Base-by-base conservation (phyloP, 2,329 filamentous ascomycete genomes). In the Pestalotiopsis fici region DNA sequence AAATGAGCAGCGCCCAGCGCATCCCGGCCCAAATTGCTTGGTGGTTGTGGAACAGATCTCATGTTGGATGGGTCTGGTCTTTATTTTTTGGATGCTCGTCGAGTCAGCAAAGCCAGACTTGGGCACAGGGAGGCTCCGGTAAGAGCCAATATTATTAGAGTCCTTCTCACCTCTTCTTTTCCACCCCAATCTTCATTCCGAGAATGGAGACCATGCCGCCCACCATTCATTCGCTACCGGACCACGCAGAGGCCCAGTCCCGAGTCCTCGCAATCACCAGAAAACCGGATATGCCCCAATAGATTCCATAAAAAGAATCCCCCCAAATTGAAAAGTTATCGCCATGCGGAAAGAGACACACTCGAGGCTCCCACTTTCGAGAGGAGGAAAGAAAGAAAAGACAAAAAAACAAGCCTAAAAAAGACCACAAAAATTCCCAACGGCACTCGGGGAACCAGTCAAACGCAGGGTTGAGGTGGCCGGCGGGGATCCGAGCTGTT, bases 151-250 rank as follows among this genome's bases (percentile, higher is more conserved):
- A 47, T 67, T 62, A 43, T 28, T 25, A 18, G n/a, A 82, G 55
- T n/a, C 18, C 21, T n/a, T 15, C 85, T 82, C 79, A 84, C 82
- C 86, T 87, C 77, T 88, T 88, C 79, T 84, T 88, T 69, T 86
- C 85, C 71, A 82, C 81, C 62, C 86, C 85, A 68, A 88, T 80
- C 74, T 84, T 87, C 74, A 89, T 78, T 62, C 86, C 86, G 70
- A 88, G 88, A 70, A 89, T 87, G 2, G 87, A 88, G 25, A 88
- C 87, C 87, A 89, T 88, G 59, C 18, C 77, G 61, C 27, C 43
- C 21, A 18, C 43, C 65, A 47, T 23, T 27, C n/a, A 37, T 23
- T 23, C 12, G 21, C 18, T 28, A 37, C 21, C 63, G 54, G 35
- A 31, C 54, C 28, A 23, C 23, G n/a, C 27, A 15, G 43, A 55